Evolutionary conservation across 805 yeast genomes (phyloP).

Genomic region (Kuraishia hungarica): DNA sequence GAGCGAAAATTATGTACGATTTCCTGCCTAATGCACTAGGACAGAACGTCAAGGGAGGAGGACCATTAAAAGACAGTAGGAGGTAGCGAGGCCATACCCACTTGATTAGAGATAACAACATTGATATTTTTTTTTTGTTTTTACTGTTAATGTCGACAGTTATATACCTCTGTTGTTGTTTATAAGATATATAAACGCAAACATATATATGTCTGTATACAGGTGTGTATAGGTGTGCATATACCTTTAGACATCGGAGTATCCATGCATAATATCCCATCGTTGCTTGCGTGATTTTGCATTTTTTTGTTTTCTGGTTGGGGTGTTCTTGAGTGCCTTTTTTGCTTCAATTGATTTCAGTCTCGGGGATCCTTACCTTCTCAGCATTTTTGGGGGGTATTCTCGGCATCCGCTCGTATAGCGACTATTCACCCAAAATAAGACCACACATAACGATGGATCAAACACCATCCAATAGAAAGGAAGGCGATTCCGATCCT

Average conservation of each 20-base stretch:
- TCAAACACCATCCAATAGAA: background rate
- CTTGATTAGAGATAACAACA: background rate
- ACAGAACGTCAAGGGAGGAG: background rate
- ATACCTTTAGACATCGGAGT: background rate
- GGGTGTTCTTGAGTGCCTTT: too few relatives aligned
- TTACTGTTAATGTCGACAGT: background rate
- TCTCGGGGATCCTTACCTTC: too few relatives aligned
- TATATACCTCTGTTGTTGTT: too few relatives aligned
- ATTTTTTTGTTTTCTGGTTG: too few relatives aligned
- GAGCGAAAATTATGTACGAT: background rate
- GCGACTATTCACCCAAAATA: too few relatives aligned
- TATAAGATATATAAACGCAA: background rate
- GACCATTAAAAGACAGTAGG: background rate
- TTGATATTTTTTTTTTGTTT: background rate
- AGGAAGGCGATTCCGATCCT: background rate
- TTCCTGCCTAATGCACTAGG: background rate
- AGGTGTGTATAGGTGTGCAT: background rate
- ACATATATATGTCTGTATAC: background rate
- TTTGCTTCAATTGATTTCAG: too few relatives aligned
- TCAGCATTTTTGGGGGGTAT: too few relatives aligned
- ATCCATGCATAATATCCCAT: too few relatives aligned
- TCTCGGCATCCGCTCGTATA: too few relatives aligned
- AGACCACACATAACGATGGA: background rate
- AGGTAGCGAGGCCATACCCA: background rate
- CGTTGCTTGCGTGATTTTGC: too few relatives aligned